Percentiles rank a stretch among this genome's conserved stretches.
phyloP scores from a whole-genome alignment of 2,329 filamentous ascomycete genomes.

The Aspergillus udagawae region DNA sequence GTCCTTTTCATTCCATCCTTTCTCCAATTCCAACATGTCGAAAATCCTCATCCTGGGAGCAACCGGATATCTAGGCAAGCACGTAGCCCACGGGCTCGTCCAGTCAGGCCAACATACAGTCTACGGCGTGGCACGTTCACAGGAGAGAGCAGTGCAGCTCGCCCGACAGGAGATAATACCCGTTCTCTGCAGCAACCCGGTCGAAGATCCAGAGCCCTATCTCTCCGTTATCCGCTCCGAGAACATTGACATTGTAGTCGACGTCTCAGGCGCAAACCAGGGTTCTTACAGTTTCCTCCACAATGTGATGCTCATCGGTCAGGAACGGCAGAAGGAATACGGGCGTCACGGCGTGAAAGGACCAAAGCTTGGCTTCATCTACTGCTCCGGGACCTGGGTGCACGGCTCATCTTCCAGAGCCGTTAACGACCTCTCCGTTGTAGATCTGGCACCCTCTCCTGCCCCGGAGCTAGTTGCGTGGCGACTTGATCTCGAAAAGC shows the following conservation, averaged over 20 bases:
- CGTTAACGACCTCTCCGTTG: slow-evolving; percentile 22
- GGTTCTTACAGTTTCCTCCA: slow-evolving; percentile 21
- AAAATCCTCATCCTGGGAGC: slow-evolving; percentile 31
- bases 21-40: slow-evolving; percentile 18
- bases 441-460: background rate
- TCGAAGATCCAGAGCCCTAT: background rate
- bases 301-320: slow-evolving; percentile 10
- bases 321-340: background rate
- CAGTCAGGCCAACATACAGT: slow-evolving; percentile 29
- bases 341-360: slow-evolving; percentile 11
- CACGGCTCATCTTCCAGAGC: slow-evolving; percentile 27
- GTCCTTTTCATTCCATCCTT: too few relatives aligned
- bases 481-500: background rate
- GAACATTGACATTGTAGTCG: slow-evolving; percentile 35
- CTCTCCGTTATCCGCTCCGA: slow-evolving; percentile 16
- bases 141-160: slow-evolving; percentile 29
- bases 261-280: slow-evolving; percentile 23
- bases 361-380: slow-evolving; percentile 38
- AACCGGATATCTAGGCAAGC: slow-evolving; percentile 30
- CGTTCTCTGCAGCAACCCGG: background rate
- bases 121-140: slow-evolving; percentile 32
- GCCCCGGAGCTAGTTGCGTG: background rate
- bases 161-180: background rate
- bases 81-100: slow-evolving; percentile 19
- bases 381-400: slow-evolving; percentile 36